Evolutionary conservation across 2,329 filamentous ascomycete genomes (phyloP).

Genomic region (Pseudogymnoascus sp.): DNA sequence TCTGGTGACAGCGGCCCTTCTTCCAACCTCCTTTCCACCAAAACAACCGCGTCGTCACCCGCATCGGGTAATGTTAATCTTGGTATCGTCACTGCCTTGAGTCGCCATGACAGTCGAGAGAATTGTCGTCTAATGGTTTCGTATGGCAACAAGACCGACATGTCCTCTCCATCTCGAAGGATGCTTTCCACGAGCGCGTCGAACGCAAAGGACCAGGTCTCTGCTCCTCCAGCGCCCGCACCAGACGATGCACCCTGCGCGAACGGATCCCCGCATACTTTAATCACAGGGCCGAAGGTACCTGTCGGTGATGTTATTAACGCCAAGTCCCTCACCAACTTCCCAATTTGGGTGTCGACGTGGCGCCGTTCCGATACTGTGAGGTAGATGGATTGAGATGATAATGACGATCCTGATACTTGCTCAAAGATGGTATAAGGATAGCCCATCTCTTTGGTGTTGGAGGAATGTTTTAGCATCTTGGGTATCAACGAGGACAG

Average conservation of each 20-base stretch:
- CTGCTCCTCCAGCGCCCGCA: conserved; percentile 21
- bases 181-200: conserved; percentile 46
- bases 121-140: conserved; percentile 45
- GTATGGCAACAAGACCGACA: conserved; percentile 50
- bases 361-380: conserved; percentile 18
- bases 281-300: conserved; percentile 23
- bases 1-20: conserved; percentile 10
- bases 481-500: conserved; percentile 20
- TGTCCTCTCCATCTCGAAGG: conserved; percentile 52
- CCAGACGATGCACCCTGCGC: conserved; percentile 5
- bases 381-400: conserved; percentile 21
- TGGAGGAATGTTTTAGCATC: conserved; percentile 26
- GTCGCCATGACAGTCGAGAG: conserved; percentile 36
- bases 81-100: conserved; percentile 45
- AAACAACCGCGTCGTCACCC: conserved; percentile 40
- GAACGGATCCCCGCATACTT: conserved; percentile 19
- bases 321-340: conserved; percentile 21
- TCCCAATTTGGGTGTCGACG: conserved; percentile 24
- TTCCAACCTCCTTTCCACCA: conserved; percentile 29
- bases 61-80: conserved; percentile 47
- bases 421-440: conserved; percentile 25
- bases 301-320: conserved; percentile 21
- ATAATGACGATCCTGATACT: conserved; percentile 19
- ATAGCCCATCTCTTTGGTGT: conserved; percentile 23
- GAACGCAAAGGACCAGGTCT: conserved; percentile 49